A percentile compares a stretch with the other conserved stretches of the same genome.
phyloP scores from a whole-genome alignment of 2,329 filamentous ascomycete genomes.

The Sporothrix variecibatus region DNA sequence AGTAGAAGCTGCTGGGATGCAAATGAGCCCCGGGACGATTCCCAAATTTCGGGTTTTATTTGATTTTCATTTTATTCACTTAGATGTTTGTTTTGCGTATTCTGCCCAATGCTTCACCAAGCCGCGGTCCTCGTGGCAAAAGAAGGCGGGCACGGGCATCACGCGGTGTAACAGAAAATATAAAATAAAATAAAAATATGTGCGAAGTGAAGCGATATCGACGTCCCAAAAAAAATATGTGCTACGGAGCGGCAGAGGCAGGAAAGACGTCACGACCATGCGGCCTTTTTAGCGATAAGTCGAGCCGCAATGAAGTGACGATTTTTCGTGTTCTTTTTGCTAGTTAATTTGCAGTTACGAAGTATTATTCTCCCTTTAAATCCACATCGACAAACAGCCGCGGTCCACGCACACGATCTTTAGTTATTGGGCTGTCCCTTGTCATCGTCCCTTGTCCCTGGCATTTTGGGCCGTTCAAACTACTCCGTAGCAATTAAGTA shows the following conservation, averaged over 20 bases:
- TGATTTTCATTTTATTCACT: neutral
- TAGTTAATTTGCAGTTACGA: neutral
- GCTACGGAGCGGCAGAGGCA: neutral
- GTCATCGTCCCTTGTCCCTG: neutral
- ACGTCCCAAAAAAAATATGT: neutral
- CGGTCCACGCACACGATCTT: neutral
- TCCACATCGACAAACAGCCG: neutral
- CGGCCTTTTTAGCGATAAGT: neutral
- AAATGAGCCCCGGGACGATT: neutral
- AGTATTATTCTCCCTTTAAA: neutral
- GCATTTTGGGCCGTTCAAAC: neutral
- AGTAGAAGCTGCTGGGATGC: neutral
- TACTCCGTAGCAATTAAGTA: neutral
- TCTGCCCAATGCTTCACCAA: neutral
- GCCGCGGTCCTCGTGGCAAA: constrained; percentile 7
- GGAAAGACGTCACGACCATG: neutral
- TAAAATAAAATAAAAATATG: neutral
- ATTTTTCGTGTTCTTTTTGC: neutral
- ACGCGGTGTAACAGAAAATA: neutral
- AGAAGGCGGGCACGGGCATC: neutral
- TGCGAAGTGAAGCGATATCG: neutral
- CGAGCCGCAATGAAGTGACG: neutral
- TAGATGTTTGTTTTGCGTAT: neutral
- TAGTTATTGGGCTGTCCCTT: neutral
- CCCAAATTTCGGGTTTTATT: neutral